Evolutionary conservation across 768 basidiomycete genomes (phyloP).

Genomic region (Leccinum rimulosum): DNA sequence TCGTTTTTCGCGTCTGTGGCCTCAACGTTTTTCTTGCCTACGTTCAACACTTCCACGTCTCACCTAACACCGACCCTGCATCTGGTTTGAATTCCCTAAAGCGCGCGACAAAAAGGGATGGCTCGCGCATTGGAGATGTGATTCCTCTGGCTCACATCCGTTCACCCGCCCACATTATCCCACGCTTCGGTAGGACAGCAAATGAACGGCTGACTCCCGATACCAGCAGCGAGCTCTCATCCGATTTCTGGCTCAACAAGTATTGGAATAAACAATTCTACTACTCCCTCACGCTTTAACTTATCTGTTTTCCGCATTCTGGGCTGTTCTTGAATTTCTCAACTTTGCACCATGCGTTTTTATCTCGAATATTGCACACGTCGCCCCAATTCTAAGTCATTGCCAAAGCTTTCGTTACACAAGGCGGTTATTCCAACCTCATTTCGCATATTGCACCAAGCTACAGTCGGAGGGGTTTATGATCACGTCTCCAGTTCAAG

Average conservation of each 20-base stretch:
- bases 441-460: not conserved
- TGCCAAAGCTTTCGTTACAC: not conserved
- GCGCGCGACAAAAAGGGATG: not conserved
- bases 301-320: not conserved
- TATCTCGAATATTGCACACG: not conserved
- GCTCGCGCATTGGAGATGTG: not conserved
- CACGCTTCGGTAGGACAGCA: not conserved
- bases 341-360: not conserved
- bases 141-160: not conserved
- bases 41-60: not conserved
- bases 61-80: not conserved
- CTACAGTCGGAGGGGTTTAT: not conserved
- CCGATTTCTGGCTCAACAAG: not conserved
- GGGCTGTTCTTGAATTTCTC: not conserved
- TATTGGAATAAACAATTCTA: not conserved
- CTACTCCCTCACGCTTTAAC: not conserved
- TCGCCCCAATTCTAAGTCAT: not conserved
- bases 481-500: not conserved
- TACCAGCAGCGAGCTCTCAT: not conserved
- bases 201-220: not conserved
- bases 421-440: not conserved
- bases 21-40: not conserved
- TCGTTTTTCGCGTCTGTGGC: not conserved
- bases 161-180: not conserved
- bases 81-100: not conserved